Evolutionary conservation across 1,284 basidiomycete species (phyloP), one percentile per base, ranked within the genome.

Genomic region (Pulveroboletus sp.): DNA sequence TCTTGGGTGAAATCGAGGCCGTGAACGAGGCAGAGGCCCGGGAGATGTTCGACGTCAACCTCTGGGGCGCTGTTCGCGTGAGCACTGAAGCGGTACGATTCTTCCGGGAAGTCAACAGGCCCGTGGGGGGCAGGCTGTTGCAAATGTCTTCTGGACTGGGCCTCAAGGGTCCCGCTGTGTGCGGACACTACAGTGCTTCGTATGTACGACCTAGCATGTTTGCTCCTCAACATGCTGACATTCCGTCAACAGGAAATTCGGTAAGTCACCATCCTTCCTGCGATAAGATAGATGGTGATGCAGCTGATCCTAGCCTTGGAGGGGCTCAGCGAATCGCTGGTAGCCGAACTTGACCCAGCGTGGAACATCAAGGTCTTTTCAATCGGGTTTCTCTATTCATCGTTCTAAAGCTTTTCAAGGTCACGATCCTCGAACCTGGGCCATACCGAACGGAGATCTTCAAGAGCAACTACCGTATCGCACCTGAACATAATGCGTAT

Each of bases 71-170:
- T 0, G 54, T 51, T 5, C 52, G 58, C 10, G 70, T 74, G 17
- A 65, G 58, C 22, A 55, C 54, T 25, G 70, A 68, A 45, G 72
- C 74, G 0, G 60, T 76, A 31, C 56, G 60, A 29, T 67, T 72
- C 56, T 73, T 75, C 59, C 63, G 74, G 42, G 74, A 73, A 20
- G 67, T 67, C 10, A 75, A 75, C 57, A 62, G 58, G 14, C 64
- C 52, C 2, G 26, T 25, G 28, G 72, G 73, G 7, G 74, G 74
- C 5, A 59, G 64, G 18, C 55, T 75, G 11, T 25, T 73, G 10
- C 66, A 69, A 26, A 57, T 65, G 12, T 68, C 67, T 4, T 75
- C 74, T 9, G 22, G 17, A n/a, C 20, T 52, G 18, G 62, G 51
- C 11, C 47, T 59, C 36, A 18, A 38, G 10, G 17, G 9, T 20